Conservation (phyloP, 768 basidiomycete species). For the Hydnomerulius pinastri region DNA sequence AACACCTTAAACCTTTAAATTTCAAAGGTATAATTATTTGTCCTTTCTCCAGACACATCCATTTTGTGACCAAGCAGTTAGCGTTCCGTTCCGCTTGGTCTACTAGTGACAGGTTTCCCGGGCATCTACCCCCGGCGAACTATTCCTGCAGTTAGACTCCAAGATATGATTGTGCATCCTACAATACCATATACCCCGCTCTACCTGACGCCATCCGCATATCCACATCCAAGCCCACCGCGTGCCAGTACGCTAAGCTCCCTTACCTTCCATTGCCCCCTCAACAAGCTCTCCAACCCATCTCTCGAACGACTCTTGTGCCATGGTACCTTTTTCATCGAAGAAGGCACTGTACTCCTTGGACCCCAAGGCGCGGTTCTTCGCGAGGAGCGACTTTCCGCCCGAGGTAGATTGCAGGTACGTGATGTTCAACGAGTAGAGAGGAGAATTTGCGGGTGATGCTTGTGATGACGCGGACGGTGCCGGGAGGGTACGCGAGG, state of each 20-base stretch:
- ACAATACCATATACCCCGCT: slow-evolving; percentile 24
- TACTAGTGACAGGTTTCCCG: background rate
- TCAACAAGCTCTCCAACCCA: slow-evolving; percentile 82
- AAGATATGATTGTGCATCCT: slow-evolving; percentile 31
- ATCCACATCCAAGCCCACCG: slow-evolving; percentile 1
- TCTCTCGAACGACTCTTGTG: slow-evolving; percentile 69
- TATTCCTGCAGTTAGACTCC: background rate
- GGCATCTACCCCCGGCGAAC: too few species aligned
- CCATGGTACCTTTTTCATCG: slow-evolving; percentile 77
- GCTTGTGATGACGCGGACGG: slow-evolving; percentile 11
- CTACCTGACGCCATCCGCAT: slow-evolving; percentile 5
- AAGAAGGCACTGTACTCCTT: slow-evolving; percentile 75
- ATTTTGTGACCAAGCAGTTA: background rate
- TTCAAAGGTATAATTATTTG: too few species aligned
- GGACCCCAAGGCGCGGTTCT: slow-evolving; percentile 59
- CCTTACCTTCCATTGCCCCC: slow-evolving; percentile 69
- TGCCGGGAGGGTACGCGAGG: slow-evolving; percentile 63
- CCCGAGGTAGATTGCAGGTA: slow-evolving; percentile 82
- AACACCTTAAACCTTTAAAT: too few species aligned
- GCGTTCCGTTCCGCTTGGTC: background rate
- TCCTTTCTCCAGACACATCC: too few species aligned
- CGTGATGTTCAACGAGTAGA: slow-evolving; percentile 64
- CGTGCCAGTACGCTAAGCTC: slow-evolving; percentile 35
- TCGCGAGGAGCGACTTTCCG: slow-evolving; percentile 82
- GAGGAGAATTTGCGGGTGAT: slow-evolving; percentile 51